phyloP scores from a whole-genome alignment of 345 rosid genomes.

The Moricandia arvensis region DNA sequence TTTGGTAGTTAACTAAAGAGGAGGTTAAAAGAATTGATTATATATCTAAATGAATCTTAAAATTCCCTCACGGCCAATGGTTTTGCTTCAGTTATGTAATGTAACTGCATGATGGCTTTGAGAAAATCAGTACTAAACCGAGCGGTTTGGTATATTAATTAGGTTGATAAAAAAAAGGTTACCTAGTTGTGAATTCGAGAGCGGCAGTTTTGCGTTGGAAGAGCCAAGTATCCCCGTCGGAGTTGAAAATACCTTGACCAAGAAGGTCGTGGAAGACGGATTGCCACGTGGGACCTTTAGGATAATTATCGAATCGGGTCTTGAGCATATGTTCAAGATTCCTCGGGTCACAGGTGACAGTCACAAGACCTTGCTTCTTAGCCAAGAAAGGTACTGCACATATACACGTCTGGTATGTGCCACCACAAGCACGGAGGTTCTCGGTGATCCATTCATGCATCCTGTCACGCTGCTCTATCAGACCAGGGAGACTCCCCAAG shows the following conservation, averaged over 20 bases:
- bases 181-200: slow-evolving; percentile 90
- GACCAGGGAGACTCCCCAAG: slow-evolving; percentile 88
- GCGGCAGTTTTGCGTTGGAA: slow-evolving; percentile 96
- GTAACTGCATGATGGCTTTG: background rate
- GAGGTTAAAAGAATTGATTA: background rate
- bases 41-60: background rate
- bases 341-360: slow-evolving; percentile 93
- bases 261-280: slow-evolving; percentile 92
- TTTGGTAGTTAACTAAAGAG: background rate
- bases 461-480: slow-evolving; percentile 81
- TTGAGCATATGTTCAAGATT: slow-evolving; percentile 86
- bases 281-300: slow-evolving; percentile 99
- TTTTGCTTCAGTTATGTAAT: background rate
- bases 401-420: slow-evolving; percentile 97
- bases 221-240: slow-evolving; percentile 90
- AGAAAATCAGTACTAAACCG: slow-evolving; percentile 2
- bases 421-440: slow-evolving; percentile 85
- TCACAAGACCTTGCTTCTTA: slow-evolving; percentile 84
- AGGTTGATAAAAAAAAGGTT: slow-evolving; percentile 45
- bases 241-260: slow-evolving; percentile 90
- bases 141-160: background rate
- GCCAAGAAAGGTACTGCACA: slow-evolving; percentile 82
- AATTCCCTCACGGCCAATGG: background rate
- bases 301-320: slow-evolving; percentile 85
- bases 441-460: slow-evolving; percentile 97